Base-by-base conservation (phyloP, 179 eudicot species). In the Beta lomatogona region DNA sequence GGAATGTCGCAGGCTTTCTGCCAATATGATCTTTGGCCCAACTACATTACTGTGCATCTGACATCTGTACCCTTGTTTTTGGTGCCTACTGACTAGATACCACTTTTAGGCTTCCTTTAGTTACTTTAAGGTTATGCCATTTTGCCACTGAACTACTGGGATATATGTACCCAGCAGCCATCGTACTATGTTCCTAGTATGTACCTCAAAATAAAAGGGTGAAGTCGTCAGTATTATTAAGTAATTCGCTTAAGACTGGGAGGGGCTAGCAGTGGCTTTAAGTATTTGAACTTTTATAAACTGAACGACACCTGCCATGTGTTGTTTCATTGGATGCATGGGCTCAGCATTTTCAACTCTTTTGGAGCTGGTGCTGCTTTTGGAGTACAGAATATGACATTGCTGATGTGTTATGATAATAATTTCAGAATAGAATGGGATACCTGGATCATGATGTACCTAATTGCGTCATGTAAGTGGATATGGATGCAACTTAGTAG, bases 281-380 rank as follows among this genome's bases (percentile, higher is more conserved):
- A 71, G 6, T 18, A n/a, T n/a, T 63, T 71, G 5, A 21, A 22
- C 19, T 71, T 9, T 41, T 3, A 41, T 41, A 68, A 36, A 31
- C 71, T 68, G 72, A 13, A 15, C 16, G 50, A 58, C 75, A 11
- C 52, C 58, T 71, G 58, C 75, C 59, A 71, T 46, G 74, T 46
- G 74, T 55, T 46, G 52, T 48, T 18, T 71, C 52, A 12, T 58
- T 71, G 11, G 75, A 18, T 71, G 59, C 41, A 28, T 25, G 59
- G 2, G 48, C 59, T n/a, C 19, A 11, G 41, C 12, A 9, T n/a
- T 71, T 71, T 71, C 31, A 3, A 21, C 3, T 44, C 2, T 10
- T 21, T 6, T 48, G 22, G 18, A 50, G 22, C 59, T 50, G 59
- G 15, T 50, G 58, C 58, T 48, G 54, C 41, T 6, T 50, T 14